These are phyloP conservation scores for Claviceps sp. DNA, from an alignment of 2,329 filamentous ascomycete species.

Conservation along the genomic window DNA sequence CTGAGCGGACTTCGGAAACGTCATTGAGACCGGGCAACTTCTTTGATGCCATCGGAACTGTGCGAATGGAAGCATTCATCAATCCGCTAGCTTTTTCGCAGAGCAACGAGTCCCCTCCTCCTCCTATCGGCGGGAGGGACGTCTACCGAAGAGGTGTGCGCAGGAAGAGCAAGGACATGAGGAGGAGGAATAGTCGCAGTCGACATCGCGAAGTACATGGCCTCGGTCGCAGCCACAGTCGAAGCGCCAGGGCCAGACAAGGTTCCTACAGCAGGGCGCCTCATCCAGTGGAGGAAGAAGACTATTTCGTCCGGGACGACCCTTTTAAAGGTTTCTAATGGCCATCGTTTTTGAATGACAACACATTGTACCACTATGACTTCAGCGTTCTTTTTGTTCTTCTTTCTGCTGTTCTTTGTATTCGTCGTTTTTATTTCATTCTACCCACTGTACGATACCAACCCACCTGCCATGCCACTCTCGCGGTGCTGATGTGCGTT, in stretches of 20 bases:
- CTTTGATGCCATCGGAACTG: constrained; percentile 79
- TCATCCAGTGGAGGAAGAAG: constrained; percentile 37
- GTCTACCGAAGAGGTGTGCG: constrained; percentile 29
- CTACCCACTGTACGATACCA: background rate
- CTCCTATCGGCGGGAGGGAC: constrained; percentile 35
- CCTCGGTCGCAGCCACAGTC: constrained; percentile 20
- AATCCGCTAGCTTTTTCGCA: constrained; percentile 41
- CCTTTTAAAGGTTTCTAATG: constrained; percentile 47
- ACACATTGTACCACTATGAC: background rate
- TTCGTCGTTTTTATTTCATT: background rate
- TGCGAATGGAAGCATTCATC: constrained; percentile 97
- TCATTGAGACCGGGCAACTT: constrained; percentile 47
- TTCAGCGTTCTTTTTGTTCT: background rate
- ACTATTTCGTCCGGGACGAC: constrained; percentile 42
- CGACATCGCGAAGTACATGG: constrained; percentile 39
- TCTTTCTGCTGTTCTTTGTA: background rate
- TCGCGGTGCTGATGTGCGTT: background rate
- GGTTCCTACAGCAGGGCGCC: constrained; percentile 35
- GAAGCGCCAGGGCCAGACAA: constrained; percentile 22
- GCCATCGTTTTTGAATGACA: background rate
- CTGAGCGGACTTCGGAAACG: constrained; percentile 41
- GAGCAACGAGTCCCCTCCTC: constrained; percentile 31
- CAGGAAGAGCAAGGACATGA: constrained; percentile 41
- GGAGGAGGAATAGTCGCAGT: constrained; percentile 39
- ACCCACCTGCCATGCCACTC: background rate